Base-by-base conservation (phyloP, 305 asterid genomes). In the Fraxinus greggii region DNA sequence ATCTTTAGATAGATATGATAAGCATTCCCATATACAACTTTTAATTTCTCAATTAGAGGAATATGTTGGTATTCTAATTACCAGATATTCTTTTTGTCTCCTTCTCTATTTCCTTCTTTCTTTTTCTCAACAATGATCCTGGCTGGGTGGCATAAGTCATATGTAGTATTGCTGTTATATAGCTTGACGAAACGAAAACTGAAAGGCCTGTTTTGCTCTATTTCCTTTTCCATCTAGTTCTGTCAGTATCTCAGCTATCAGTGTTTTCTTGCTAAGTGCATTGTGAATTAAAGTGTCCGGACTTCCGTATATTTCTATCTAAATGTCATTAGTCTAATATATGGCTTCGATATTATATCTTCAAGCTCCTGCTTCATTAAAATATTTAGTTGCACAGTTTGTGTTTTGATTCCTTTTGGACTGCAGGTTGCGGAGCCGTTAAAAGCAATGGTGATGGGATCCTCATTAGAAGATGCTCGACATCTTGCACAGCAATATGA, bases 381-480 rank as follows among this genome's bases (percentile, higher is more conserved):
- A 28, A 28, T 24, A 26, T 12, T 56, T 12, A 32, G 69, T 33
- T 29, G 72, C 54, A 48, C 33, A 31, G 32, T 73, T 12, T 82
- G 82, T 28, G 54, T 69, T 36, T 21, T 36, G n/a, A 48, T 21
- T 78, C 23, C 31, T 13, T 74, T 65, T 17, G 63, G 73, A 73
- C 76, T 78, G 85, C 88, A 92, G 95, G 93, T 92, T 74, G 87
- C 91, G 19, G 93, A 88, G 86, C 94, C 97, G 3, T 86, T 92
- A 78, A 87, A 93, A 83, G 90, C 92, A 1, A 91, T 92, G 94
- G 88, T 88, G 6, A 87, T 89, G 72, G 95, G 93, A 83, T 83
- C 93, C 76, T 86, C 91, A 24, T 67, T 92, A 75, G 94, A 92
- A 86, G 95, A 92, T 45, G 97, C 97, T 87, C 91, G 92, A 24